phyloP scores from a whole-genome alignment of 768 basidiomycete species.

The Chlorophyllum brunneum region DNA sequence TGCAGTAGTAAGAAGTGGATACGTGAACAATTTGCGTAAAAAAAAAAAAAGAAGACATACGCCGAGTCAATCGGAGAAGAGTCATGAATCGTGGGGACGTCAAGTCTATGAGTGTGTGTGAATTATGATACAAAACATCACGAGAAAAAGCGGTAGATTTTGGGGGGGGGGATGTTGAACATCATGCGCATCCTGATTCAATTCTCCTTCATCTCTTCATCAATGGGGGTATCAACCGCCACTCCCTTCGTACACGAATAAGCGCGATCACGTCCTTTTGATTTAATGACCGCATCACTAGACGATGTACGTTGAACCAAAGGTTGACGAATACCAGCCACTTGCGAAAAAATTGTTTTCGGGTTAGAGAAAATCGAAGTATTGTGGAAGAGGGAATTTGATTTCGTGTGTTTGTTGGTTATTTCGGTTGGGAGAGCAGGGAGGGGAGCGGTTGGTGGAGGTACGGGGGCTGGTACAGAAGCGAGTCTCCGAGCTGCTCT shows the following conservation, averaged over 20 bases:
- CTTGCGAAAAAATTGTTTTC: slow-evolving; percentile 9
- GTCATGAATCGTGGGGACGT: too few relatives aligned
- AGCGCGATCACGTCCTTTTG: slow-evolving; percentile 26
- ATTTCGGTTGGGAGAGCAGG: slow-evolving; percentile 28
- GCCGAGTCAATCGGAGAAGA: too few relatives aligned
- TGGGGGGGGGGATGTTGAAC: too few relatives aligned
- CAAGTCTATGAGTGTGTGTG: too few relatives aligned
- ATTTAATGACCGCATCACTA: slow-evolving; percentile 7
- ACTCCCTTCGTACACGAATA: slow-evolving; percentile 28
- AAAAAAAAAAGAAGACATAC: too few relatives aligned
- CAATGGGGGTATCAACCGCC: slow-evolving; percentile 26
- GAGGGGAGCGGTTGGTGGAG: slow-evolving; percentile 37
- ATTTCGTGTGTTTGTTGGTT: slow-evolving; percentile 16
- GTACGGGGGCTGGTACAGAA: slow-evolving; percentile 28
- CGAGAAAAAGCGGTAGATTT: too few relatives aligned
- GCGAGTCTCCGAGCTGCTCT: slow-evolving; percentile 33
- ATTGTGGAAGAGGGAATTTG: slow-evolving; percentile 8
- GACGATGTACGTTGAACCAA: background rate
- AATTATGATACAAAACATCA: too few relatives aligned
- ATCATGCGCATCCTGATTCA: too few relatives aligned
- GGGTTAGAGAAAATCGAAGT: slow-evolving; percentile 4
- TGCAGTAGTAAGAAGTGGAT: too few relatives aligned
- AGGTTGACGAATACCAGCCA: slow-evolving; percentile 3
- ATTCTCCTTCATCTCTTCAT: slow-evolving; percentile 41
- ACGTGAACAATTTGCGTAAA: too few relatives aligned